Conservation (phyloP, 225 moss, liverwort and hornwort genomes). For the Asterella californica region DNA sequence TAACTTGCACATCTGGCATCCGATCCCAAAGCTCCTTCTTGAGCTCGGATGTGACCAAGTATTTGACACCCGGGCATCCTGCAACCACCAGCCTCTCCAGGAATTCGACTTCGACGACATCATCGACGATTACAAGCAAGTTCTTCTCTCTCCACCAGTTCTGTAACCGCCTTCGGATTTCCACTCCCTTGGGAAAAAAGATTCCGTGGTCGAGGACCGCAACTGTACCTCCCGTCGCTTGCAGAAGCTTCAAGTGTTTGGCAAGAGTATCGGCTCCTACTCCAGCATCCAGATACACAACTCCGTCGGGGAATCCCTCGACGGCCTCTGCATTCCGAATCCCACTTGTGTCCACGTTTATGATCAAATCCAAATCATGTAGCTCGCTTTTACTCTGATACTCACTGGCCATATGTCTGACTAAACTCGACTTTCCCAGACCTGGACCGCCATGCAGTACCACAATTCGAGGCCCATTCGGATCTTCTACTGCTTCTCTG, state of each 20-base stretch:
- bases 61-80: slow-evolving; percentile 16
- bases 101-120: slow-evolving; percentile 13
- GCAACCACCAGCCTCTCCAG: slow-evolving; percentile 18
- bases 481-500: neutral
- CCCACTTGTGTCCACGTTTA: neutral
- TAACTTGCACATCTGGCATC: neutral
- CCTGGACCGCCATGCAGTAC: slow-evolving; percentile 12
- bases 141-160: slow-evolving; percentile 10
- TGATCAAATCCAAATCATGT: neutral
- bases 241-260: slow-evolving; percentile 15
- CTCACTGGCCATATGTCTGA: slow-evolving; percentile 9
- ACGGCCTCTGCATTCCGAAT: neutral
- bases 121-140: slow-evolving; percentile 12
- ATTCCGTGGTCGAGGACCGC: slow-evolving; percentile 7
- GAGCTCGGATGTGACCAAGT: slow-evolving; percentile 21
- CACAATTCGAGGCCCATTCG: slow-evolving; percentile 7
- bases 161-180: slow-evolving; percentile 11
- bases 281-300: slow-evolving; percentile 16
- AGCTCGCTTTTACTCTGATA: slow-evolving; percentile 17
- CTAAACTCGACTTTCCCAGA: slow-evolving; percentile 16
- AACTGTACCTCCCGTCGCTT: slow-evolving; percentile 10
- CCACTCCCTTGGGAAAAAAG: neutral
- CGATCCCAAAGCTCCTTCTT: slow-evolving; percentile 9
- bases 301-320: slow-evolving; percentile 15
- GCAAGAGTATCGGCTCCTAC: slow-evolving; percentile 1